phyloP scores from a whole-genome alignment of 208 protist genomes.

The Trypanosoma rangeli region DNA sequence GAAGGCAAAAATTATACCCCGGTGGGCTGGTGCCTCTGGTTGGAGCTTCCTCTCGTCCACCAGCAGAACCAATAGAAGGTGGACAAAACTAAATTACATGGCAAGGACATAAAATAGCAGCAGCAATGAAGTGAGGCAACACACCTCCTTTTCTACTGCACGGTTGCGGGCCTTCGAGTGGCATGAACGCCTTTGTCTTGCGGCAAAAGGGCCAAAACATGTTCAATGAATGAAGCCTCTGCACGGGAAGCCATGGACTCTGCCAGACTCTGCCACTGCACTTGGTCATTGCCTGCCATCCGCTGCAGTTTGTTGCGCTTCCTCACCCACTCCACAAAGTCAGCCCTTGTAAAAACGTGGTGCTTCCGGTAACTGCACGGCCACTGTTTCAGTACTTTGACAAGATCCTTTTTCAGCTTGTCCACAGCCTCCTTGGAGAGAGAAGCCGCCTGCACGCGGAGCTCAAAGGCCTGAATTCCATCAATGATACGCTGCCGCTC shows the following conservation, averaged over 20 bases:
- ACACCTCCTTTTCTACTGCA: neutral
- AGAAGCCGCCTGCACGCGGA: constrained; percentile 43
- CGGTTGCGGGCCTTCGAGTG: neutral
- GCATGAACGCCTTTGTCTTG: neutral
- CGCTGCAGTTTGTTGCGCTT: constrained; percentile 3
- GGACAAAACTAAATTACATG: neutral
- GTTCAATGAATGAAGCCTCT: constrained; percentile 63
- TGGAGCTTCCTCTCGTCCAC: constrained; percentile 18
- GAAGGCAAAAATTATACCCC: too few relatives aligned
- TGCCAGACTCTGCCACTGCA: constrained; percentile 30
- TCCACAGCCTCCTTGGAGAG: constrained; percentile 54
- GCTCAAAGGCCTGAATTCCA: constrained; percentile 38
- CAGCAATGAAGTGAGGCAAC: neutral
- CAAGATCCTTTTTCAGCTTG: constrained; percentile 40
- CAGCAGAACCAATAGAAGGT: neutral
- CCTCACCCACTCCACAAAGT: constrained; percentile 25
- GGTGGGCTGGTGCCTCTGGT: too few relatives aligned
- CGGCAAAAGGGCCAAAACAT: constrained; percentile 43
- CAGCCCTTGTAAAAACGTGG: constrained; percentile 25
- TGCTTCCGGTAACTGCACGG: constrained; percentile 20
- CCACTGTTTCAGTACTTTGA: constrained; percentile 23
- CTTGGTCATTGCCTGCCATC: neutral
- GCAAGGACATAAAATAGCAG: neutral
- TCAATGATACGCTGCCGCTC: constrained; percentile 34
- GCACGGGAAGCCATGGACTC: constrained; percentile 68